Conservation (phyloP, 2,329 filamentous ascomycete genomes). For the Aspergillus transmontanensis region DNA sequence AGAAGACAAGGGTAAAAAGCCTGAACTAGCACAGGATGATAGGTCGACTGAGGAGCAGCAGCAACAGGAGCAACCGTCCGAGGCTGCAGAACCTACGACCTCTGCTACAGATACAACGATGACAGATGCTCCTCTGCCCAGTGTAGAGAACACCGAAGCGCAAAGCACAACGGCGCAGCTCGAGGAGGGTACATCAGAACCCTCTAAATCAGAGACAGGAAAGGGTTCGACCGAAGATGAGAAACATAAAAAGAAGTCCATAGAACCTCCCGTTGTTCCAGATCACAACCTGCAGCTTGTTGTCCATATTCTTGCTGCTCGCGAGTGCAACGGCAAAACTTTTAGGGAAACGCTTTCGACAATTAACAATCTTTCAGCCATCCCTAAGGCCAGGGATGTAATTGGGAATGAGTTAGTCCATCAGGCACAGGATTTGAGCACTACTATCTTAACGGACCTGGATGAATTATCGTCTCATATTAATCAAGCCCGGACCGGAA, state of each 20-base stretch:
- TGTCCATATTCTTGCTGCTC: conserved; percentile 93
- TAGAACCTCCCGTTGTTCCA: conserved; percentile 83
- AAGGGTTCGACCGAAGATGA: conserved; percentile 45
- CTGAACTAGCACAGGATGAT: conserved; percentile 28
- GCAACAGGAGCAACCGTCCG: conserved; percentile 29
- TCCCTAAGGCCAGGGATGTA: conserved; percentile 83
- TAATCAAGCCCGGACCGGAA: conserved; percentile 80
- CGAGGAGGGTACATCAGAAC: conserved; percentile 35
- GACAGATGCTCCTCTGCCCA: conserved; percentile 39
- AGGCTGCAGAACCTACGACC: conserved; percentile 23
- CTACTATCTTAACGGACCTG: conserved; percentile 81
- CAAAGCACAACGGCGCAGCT: conserved; percentile 29
- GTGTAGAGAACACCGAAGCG: conserved; percentile 33
- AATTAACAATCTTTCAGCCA: conserved; percentile 96
- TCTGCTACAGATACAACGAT: conserved; percentile 42
- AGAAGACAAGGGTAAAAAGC: conserved; percentile 43
- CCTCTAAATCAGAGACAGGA: conserved; percentile 39
- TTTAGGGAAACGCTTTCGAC: conserved; percentile 97
- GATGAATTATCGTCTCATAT: conserved; percentile 85
- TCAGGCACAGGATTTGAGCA: conserved; percentile 81
- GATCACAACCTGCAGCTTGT: conserved; percentile 88
- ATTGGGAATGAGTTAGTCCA: conserved; percentile 92
- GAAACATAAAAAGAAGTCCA: conserved; percentile 61
- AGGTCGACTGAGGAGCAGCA: conserved; percentile 21
- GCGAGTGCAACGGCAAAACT: conserved; percentile 95